A percentile compares a stretch with the other conserved stretches of the same genome.
Conservation (phyloP, 768 basidiomycete species). For the Astraeus odoratus region DNA sequence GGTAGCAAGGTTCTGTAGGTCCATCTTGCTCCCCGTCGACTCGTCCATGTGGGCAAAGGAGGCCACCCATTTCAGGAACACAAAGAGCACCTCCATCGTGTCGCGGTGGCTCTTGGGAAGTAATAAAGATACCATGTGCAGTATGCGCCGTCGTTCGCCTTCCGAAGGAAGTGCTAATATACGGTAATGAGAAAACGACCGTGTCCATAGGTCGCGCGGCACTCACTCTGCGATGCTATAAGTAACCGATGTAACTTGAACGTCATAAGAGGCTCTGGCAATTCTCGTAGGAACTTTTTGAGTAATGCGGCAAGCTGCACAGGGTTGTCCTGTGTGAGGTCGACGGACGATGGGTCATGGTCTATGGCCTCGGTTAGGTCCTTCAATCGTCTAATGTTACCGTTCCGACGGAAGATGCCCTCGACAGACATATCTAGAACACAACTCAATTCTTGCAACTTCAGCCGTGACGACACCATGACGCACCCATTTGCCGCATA, state of each 20-base stretch:
- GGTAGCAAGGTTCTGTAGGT: constrained; percentile 89
- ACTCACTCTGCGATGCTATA: constrained; percentile 82
- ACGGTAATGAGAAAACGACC: constrained; percentile 7
- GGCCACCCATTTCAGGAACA: constrained; percentile 99
- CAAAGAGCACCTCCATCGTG: constrained; percentile 95
- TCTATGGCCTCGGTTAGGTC: constrained; percentile 91
- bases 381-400: constrained; percentile 90
- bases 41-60: constrained; percentile 98
- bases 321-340: constrained; percentile 89
- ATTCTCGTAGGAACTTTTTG: constrained; percentile 94
- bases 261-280: constrained; percentile 94
- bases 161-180: constrained; percentile 60
- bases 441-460: constrained; percentile 3
- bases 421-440: constrained; percentile 93
- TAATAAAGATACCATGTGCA: constrained; percentile 81
- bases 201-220: constrained; percentile 1
- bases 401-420: constrained; percentile 97
- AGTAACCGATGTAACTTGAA: constrained; percentile 88
- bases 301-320: constrained; percentile 94
- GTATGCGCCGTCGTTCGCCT: constrained; percentile 70
- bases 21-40: constrained; percentile 98
- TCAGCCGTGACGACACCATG: constrained; percentile 1
- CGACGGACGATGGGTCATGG: constrained; percentile 87
- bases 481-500: constrained; percentile 97
- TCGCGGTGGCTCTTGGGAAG: constrained; percentile 93